Conservation (phyloP, 768 basidiomycete genomes). For the Termitomyces sp. region DNA sequence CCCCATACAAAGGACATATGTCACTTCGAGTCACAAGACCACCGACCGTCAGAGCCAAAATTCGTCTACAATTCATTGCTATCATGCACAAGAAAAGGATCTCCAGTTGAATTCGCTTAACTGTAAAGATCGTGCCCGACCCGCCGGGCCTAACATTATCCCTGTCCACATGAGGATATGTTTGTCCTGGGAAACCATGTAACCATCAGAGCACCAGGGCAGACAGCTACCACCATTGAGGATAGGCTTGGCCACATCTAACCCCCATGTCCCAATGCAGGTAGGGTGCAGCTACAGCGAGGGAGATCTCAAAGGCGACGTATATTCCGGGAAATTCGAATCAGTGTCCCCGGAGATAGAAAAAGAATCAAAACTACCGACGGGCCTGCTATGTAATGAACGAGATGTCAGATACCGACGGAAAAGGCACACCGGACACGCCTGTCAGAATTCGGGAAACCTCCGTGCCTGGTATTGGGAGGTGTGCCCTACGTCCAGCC, state of each 20-base stretch:
- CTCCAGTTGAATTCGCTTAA: not conserved
- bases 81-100: not conserved
- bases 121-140: not conserved
- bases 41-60: not conserved
- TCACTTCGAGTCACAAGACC: not conserved
- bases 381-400: no score
- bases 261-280: no score
- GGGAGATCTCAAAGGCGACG: not conserved
- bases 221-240: no score
- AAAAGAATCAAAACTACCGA: not conserved
- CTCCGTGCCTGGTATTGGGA: not conserved
- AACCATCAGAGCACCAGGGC: not conserved
- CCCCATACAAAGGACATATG: not conserved
- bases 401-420: not conserved
- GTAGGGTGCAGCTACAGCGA: no score
- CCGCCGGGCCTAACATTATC: not conserved
- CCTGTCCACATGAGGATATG: not conserved
- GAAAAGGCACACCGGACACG: not conserved
- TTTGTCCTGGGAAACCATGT: not conserved
- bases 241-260: not conserved
- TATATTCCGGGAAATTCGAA: not conserved
- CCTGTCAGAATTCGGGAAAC: not conserved
- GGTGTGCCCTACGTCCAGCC: not conserved
- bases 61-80: not conserved
- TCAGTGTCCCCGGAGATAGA: not conserved